Percentiles rank a stretch among this genome's conserved stretches.
Conservation (phyloP, 352 stramenopile species). For the Pythium dissimile region DNA sequence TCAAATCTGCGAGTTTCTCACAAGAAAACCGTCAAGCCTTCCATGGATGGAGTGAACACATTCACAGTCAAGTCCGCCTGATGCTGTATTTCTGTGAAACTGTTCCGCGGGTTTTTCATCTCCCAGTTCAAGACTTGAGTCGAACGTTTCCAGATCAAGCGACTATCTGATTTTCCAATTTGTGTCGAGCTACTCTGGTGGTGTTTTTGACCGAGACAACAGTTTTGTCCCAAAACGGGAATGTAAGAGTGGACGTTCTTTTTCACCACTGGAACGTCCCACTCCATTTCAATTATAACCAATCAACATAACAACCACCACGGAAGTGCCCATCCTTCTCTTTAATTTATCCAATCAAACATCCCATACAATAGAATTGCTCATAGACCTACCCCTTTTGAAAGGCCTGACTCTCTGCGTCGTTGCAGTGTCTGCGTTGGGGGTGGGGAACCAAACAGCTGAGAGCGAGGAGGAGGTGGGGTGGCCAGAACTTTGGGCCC, state of each 20-base stretch:
- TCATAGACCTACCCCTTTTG: conserved; percentile 11
- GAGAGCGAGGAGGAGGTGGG: conserved; percentile 1
- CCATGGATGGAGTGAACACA: too few relatives aligned
- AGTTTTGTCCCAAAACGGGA: background rate
- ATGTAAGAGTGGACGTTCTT: background rate
- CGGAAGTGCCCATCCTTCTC: background rate
- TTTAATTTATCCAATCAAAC: conserved; percentile 6
- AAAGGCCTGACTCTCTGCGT: conserved; percentile 20
- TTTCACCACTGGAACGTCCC: background rate
- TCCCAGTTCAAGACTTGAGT: background rate
- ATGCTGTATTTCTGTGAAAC: background rate
- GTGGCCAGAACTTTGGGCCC: background rate
- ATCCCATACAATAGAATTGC: background rate
- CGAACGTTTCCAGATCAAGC: too few relatives aligned
- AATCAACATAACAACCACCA: too few relatives aligned
- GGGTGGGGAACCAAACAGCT: conserved; percentile 10
- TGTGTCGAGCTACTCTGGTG: background rate
- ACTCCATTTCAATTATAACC: background rate
- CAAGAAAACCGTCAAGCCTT: too few relatives aligned
- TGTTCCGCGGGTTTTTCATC: background rate
- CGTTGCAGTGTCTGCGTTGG: conserved; percentile 15
- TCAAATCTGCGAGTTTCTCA: too few relatives aligned
- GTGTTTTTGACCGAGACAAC: background rate
- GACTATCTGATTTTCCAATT: conserved; percentile 11
- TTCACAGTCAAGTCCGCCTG: too few relatives aligned